A percentile compares a stretch with the other conserved stretches of the same genome.
Conservation (phyloP, 2,329 filamentous ascomycete species). For the Alternaria rosae region DNA sequence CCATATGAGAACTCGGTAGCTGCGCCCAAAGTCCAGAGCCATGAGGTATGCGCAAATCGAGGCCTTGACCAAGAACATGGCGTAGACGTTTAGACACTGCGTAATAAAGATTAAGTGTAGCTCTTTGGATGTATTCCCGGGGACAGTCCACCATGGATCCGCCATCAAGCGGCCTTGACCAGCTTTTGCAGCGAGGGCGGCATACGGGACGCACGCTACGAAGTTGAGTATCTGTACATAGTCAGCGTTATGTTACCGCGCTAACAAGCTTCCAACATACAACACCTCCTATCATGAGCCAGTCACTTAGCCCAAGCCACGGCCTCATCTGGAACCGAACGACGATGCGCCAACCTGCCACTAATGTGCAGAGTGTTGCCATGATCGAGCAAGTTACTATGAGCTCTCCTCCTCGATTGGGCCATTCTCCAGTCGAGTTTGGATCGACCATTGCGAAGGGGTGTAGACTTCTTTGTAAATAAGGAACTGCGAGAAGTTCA, state of each 20-base stretch:
- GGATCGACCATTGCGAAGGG: not conserved
- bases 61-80: constrained; percentile 21
- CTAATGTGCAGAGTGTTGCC: constrained; percentile 9
- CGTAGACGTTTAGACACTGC: constrained; percentile 20
- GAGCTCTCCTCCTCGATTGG: constrained; percentile 10
- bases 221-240: constrained; percentile 4
- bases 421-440: not conserved
- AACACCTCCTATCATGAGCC: constrained; percentile 16
- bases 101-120: constrained; percentile 13
- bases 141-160: constrained; percentile 18
- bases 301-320: not conserved
- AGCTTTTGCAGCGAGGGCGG: constrained; percentile 2
- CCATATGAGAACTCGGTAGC: constrained; percentile 20
- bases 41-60: constrained; percentile 26
- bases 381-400: constrained; percentile 11
- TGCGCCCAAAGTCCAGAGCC: constrained; percentile 18
- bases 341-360: constrained; percentile 8
- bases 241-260: not conserved
- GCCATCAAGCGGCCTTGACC: constrained; percentile 16
- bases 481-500: not conserved
- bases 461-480: not conserved
- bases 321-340: constrained; percentile 11
- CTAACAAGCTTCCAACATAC: not conserved
- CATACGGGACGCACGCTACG: constrained; percentile 8
- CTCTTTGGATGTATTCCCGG: not conserved